Evolutionary conservation across 768 basidiomycete species (phyloP).

Genomic region (Hypsizygus marmoreus): DNA sequence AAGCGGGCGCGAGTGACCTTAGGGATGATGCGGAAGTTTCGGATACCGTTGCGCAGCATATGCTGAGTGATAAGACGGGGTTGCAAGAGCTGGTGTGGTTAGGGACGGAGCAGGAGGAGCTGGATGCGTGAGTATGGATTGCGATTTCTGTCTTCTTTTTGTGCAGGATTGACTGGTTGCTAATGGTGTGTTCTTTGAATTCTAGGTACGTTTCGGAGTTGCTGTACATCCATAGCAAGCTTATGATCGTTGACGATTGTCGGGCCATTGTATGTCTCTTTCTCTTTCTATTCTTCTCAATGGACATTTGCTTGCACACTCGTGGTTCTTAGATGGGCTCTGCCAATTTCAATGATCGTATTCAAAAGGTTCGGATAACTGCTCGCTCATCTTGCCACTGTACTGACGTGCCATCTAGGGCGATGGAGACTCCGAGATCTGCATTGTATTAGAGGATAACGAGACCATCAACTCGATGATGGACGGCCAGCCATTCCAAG

Average conservation of each 20-base stretch:
- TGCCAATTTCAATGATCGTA: slow-evolving; percentile 90
- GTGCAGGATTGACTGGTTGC: slow-evolving; percentile 2
- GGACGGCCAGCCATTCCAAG: slow-evolving; percentile 76
- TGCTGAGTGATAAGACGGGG: slow-evolving; percentile 59
- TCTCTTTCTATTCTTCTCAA: background rate
- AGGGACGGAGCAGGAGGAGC: slow-evolving; percentile 82
- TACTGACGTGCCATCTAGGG: slow-evolving; percentile 48
- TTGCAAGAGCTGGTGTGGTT: slow-evolving; percentile 83
- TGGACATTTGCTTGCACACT: background rate
- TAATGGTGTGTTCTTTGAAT: slow-evolving; percentile 13
- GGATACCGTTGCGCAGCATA: slow-evolving; percentile 83
- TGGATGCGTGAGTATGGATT: slow-evolving; percentile 71
- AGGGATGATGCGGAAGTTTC: slow-evolving; percentile 65
- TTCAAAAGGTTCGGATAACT: slow-evolving; percentile 56
- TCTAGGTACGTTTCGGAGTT: slow-evolving; percentile 81
- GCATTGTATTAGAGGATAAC: slow-evolving; percentile 86
- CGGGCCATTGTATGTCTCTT: slow-evolving; percentile 77
- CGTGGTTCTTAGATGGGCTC: slow-evolving; percentile 71
- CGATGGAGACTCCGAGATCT: slow-evolving; percentile 94
- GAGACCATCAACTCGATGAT: slow-evolving; percentile 76
- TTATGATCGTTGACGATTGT: slow-evolving; percentile 94
- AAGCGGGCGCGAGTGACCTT: slow-evolving; percentile 58
- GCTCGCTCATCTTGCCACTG: background rate
- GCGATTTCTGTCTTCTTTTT: slow-evolving; percentile 32
- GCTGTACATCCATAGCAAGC: slow-evolving; percentile 82